Evolutionary conservation across 306 rosid genomes (phyloP), one percentile per base, ranked within the genome.

Genomic region (Citrullus amarus): DNA sequence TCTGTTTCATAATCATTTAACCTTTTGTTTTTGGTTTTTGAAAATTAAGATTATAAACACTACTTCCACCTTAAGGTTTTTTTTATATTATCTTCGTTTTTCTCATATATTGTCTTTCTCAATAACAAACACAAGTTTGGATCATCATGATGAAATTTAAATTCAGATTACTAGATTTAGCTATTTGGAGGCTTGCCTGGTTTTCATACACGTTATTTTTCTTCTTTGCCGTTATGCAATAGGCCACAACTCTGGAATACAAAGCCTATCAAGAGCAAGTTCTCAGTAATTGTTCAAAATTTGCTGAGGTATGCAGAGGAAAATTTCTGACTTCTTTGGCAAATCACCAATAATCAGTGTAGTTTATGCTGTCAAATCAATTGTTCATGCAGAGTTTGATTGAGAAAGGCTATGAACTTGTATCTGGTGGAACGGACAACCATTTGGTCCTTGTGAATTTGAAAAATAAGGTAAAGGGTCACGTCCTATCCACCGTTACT

Each of bases 391-490:
- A 92, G 98, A 89, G 92, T 88, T 89, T 94, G 92, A 79, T 88
- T 77, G 93, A 88, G 87, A 84, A 18, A 79, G 95, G 98, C 81
- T 94, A 92, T 60, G 93, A 90, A 11, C 96, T 92, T 80, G 98
- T 94, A 61, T 94, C 98, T 68, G 98, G 96, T 80, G 98, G 98
- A 85, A 92, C 98, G 1, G 98, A 94, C 22, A 94, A 92, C 88
- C 98, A 94, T 85, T 82, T 94, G 74, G 93, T 92, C 81, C 82
- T 94, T 18, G 97, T 94, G 77, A 92, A 94, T 86, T 84, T 94
- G 75, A 88, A 93, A 84, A 86, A 90, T 87, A 88, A 90, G 98
- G 98, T 94, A 87, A 77, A 57, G 11, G 59, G 71, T 68, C 55
- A 46, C 74, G 63, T 78, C 80, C 70, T 67, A 81, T 86, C 48